A percentile compares a stretch with the other conserved stretches of the same genome.
Conservation (phyloP, 2,329 filamentous ascomycete species). For the Alternaria rosae region DNA sequence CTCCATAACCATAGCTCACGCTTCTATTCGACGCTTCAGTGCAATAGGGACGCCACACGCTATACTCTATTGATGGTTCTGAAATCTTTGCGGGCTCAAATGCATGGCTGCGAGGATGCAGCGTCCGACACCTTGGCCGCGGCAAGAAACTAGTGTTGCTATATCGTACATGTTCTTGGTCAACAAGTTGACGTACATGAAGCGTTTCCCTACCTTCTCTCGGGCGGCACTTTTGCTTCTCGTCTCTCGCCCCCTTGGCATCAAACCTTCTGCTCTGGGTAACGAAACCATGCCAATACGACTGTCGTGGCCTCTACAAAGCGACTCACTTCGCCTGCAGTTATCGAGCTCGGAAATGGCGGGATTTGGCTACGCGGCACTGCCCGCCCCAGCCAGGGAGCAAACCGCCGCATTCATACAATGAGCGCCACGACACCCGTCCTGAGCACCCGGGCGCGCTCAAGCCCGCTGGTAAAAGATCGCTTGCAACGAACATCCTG, state of each 20-base stretch:
- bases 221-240: too few species aligned
- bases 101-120: constrained; percentile 87
- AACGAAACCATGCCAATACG: not conserved
- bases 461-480: not conserved
- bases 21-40: not conserved
- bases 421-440: too few species aligned
- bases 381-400: too few species aligned
- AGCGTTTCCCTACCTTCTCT: too few species aligned
- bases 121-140: constrained; percentile 88
- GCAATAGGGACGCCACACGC: not conserved
- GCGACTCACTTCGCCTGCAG: not conserved
- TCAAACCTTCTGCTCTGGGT: not conserved
- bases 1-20: not conserved
- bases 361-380: too few species aligned
- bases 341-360: not conserved
- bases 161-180: not conserved
- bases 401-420: too few species aligned
- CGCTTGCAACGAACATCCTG: not conserved
- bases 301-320: not conserved
- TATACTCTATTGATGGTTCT: not conserved
- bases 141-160: constrained; percentile 66
- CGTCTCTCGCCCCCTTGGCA: too few species aligned
- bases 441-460: too few species aligned
- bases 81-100: constrained; percentile 63
- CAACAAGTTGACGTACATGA: too few species aligned